phyloP scores from a whole-genome alignment of 2,329 filamentous ascomycete genomes.

The Colletotrichum plurivorum region DNA sequence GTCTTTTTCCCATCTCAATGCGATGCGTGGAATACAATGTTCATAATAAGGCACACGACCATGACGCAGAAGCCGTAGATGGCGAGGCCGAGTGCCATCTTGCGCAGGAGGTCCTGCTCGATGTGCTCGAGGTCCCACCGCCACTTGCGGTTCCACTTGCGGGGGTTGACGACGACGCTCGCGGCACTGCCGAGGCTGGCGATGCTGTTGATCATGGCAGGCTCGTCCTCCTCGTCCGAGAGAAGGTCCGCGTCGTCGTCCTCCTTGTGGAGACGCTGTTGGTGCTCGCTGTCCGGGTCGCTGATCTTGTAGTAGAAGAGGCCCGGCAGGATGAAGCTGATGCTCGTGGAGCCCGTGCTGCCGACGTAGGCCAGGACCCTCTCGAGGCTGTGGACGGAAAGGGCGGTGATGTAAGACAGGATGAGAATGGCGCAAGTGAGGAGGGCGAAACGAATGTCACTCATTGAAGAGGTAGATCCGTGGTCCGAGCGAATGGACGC shows the following conservation, averaged over 20 bases:
- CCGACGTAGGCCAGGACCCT: conserved; percentile 96
- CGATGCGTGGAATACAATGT: conserved; percentile 81
- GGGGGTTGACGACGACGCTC: conserved; percentile 53
- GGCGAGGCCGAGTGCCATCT: conserved; percentile 80
- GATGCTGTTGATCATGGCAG: conserved; percentile 60
- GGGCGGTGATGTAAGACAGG: conserved; percentile 86
- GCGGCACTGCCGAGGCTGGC: conserved; percentile 59
- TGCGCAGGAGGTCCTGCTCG: conserved; percentile 76
- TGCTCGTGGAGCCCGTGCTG: conserved; percentile 92
- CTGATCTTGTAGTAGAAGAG: conserved; percentile 99
- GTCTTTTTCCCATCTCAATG: conserved; percentile 59
- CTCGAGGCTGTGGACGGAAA: conserved; percentile 91
- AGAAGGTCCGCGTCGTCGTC: conserved; percentile 85
- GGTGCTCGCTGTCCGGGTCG: conserved; percentile 86
- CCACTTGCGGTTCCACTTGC: conserved; percentile 69
- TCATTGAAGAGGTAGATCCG: conserved; percentile 75
- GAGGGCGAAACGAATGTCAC: conserved; percentile 88
- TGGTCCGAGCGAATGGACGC: conserved; percentile 63
- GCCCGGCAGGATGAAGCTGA: conserved; percentile 96
- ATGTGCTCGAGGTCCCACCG: conserved; percentile 74
- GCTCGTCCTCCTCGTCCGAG: conserved; percentile 58
- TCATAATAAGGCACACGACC: conserved; percentile 88
- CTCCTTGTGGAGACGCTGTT: conserved; percentile 90
- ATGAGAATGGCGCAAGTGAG: conserved; percentile 91
- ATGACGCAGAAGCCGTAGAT: conserved; percentile 91